Percentiles rank a stretch among this genome's conserved stretches.
These are phyloP conservation scores for Mrakiaceae sp. DNA, from an alignment of 1,284 basidiomycete species.

Conservation along the genomic window DNA sequence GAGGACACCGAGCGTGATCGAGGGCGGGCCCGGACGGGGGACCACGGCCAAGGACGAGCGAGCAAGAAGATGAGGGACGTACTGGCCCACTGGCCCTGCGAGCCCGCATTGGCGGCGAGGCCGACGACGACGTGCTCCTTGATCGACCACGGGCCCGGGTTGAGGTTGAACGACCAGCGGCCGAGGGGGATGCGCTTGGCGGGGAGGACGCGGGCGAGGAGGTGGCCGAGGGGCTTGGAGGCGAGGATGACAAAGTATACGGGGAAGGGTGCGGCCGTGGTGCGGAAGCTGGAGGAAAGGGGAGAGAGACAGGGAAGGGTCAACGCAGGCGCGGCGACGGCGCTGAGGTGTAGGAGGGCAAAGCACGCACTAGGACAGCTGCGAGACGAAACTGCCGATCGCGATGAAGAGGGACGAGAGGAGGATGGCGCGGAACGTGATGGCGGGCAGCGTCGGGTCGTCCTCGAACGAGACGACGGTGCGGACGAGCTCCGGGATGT, in stretches of 20 bases:
- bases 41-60: neutral
- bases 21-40: no score
- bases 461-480: conserved; percentile 21
- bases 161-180: conserved; percentile 8
- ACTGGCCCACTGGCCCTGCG: conserved; percentile 17
- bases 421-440: conserved; percentile 19
- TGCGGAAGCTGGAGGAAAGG: conserved; percentile 17
- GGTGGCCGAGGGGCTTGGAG: conserved; percentile 16
- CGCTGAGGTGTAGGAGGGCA: neutral
- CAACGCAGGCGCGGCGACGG: neutral
- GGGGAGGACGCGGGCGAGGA: conserved; percentile 8
- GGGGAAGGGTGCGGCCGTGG: conserved; percentile 19
- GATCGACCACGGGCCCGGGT: conserved; percentile 17
- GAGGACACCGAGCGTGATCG: no score
- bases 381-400: conserved; percentile 19
- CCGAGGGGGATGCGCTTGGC: neutral
- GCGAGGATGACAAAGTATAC: conserved; percentile 21
- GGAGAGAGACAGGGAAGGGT: neutral
- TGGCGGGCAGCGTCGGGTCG: conserved; percentile 17
- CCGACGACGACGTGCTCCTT: conserved; percentile 18
- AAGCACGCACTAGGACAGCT: conserved; percentile 18
- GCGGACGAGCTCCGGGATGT: conserved; percentile 20
- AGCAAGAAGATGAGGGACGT: neutral
- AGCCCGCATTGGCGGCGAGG: conserved; percentile 12
- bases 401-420: conserved; percentile 20